These are phyloP conservation scores for Pleurotus platypus DNA, from an alignment of 768 basidiomycete genomes.

Conservation along the genomic window DNA sequence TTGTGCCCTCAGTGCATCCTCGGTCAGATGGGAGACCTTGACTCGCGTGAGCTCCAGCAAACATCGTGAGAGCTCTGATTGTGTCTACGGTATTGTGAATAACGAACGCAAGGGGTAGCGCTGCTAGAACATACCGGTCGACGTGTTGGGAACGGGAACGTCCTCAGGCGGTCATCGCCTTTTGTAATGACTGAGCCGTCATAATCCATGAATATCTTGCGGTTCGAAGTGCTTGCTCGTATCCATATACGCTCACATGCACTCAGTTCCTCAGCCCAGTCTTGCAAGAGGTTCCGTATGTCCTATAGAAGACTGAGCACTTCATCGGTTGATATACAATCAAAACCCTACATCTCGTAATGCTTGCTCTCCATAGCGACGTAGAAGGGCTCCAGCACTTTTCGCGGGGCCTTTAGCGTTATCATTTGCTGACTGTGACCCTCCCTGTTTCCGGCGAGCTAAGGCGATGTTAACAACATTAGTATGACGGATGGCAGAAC, in stretches of 20 bases:
- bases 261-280: conserved; percentile 86
- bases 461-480: conserved; percentile 5
- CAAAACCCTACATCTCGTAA: conserved; percentile 68
- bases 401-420: conserved; percentile 90
- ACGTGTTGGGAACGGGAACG: conserved; percentile 95
- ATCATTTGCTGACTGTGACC: conserved; percentile 89
- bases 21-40: conserved; percentile 84
- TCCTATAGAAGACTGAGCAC: conserved; percentile 48
- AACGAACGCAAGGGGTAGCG: background rate
- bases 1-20: conserved; percentile 76
- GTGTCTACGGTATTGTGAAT: conserved; percentile 52
- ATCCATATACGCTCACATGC: conserved; percentile 91
- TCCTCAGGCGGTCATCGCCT: conserved; percentile 74
- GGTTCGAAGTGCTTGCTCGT: conserved; percentile 83
- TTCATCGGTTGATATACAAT: background rate
- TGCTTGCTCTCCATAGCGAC: conserved; percentile 94
- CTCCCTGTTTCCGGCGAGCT: conserved; percentile 98
- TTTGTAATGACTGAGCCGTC: conserved; percentile 75
- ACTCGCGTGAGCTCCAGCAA: conserved; percentile 80
- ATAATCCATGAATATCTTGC: conserved; percentile 87
- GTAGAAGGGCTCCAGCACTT: conserved; percentile 89
- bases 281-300: conserved; percentile 75
- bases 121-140: conserved; percentile 64
- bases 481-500: conserved; percentile 23
- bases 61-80: conserved; percentile 85